Evolutionary conservation across 2,329 filamentous ascomycete genomes (phyloP).

Genomic region (Neoascochyta sp.): DNA sequence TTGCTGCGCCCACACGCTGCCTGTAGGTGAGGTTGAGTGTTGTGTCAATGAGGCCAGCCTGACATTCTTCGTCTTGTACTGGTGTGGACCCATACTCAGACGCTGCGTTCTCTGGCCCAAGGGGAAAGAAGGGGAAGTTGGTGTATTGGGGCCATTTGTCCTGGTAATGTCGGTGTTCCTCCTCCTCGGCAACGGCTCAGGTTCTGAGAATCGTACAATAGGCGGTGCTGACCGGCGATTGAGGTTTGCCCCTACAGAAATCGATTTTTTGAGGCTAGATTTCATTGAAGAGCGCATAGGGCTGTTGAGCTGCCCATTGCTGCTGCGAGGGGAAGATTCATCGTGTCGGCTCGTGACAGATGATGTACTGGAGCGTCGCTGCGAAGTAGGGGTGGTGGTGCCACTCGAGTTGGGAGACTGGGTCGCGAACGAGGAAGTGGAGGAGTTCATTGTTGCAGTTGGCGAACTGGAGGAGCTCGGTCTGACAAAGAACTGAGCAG

Average conservation of each 20-base stretch:
- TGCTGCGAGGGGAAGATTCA: no score
- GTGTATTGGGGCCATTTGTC: no score
- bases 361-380: conserved; percentile 9
- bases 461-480: no score
- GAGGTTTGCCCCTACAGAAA: conserved; percentile 9
- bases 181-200: conserved; percentile 11
- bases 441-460: no score
- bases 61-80: conserved; percentile 6
- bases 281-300: conserved; percentile 20
- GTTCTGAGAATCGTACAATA: conserved; percentile 23
- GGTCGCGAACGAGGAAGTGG: no score
- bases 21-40: conserved; percentile 1
- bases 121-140: no score
- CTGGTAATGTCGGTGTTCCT: conserved; percentile 5
- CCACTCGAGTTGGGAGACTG: conserved; percentile 12
- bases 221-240: conserved; percentile 17
- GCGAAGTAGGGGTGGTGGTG: conserved; percentile 16
- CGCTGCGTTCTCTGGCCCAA: no score
- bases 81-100: conserved; percentile 9
- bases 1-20: conserved; percentile 4
- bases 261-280: conserved; percentile 17
- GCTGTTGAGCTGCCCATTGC: conserved; percentile 2
- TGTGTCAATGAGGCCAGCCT: conserved; percentile 4
- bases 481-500: no score
- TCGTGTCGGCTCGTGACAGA: no score